These are phyloP conservation scores for Candida neerlandica DNA, from an alignment of 1,139 yeast genomes.

Conservation along the genomic window DNA sequence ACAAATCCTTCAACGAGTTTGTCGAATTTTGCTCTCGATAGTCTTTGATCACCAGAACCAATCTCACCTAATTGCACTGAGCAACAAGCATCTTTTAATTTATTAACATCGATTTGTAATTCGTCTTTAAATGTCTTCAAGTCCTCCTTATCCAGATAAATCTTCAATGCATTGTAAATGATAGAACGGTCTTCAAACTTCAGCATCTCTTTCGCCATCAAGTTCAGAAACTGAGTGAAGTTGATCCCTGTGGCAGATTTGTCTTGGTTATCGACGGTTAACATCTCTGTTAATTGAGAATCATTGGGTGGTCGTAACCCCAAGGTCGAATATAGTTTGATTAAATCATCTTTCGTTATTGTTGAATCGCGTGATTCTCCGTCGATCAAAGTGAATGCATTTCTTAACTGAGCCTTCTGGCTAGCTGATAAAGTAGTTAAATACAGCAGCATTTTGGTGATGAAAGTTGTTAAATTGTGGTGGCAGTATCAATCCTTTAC, in stretches of 20 bases:
- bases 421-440: conserved; percentile 42
- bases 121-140: conserved; percentile 48
- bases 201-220: conserved; percentile 63
- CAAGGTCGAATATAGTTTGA: conserved; percentile 53
- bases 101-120: conserved; percentile 50
- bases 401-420: conserved; percentile 47
- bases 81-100: conserved; percentile 52
- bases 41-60: conserved; percentile 52
- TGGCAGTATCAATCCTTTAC: no score
- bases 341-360: conserved; percentile 62
- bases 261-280: conserved; percentile 31
- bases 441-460: conserved; percentile 12
- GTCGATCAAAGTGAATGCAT: conserved; percentile 69
- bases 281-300: conserved; percentile 51
- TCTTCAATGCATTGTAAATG: conserved; percentile 62
- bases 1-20: conserved; percentile 58
- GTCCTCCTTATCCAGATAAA: conserved; percentile 11
- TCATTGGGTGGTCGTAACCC: conserved; percentile 46
- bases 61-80: conserved; percentile 47
- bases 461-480: neutral
- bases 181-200: conserved; percentile 64
- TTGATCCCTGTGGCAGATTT: conserved; percentile 46
- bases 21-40: conserved; percentile 54
- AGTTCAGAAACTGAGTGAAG: conserved; percentile 70
- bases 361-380: conserved; percentile 75